Evolutionary conservation across 2,329 filamentous ascomycete genomes (phyloP), one percentile per base, ranked within the genome.

Genomic region (Hypoxylon sp.): DNA sequence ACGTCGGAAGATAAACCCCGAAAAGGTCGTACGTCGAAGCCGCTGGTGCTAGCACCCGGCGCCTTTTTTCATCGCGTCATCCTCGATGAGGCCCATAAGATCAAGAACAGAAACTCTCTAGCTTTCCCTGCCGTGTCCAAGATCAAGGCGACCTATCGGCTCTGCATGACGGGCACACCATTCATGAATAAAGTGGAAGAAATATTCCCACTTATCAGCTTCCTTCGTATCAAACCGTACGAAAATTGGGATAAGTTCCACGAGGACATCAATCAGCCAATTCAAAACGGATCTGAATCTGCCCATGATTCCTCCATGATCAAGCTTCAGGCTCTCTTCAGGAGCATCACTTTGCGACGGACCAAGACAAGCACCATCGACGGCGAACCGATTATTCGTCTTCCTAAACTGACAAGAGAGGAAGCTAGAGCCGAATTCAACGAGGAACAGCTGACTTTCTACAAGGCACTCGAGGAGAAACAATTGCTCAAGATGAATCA

Each of bases 131-230:
- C 83, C 8, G 82, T 82, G 21, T 81, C 75, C 61, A 68, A 72
- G 12, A 72, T 94, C 9, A 73, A 79, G 51, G 75, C 87, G n/a
- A 78, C 73, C 19, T 83, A 88, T 65, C 79, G 90, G 32, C 84
- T 90, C 71, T 91, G 88, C 66, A 82, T 94, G 72, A 92, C 87
- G 4, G 90, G 90, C 13, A 94, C 90, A 0, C 90, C 90, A 0
- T 90, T 94, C 86, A 95, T 95, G 89, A 97, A 96, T 63, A 85
- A 81, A 9, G 83, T 93, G 2, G 77, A 83, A 21, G 92, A 97
- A 64, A 77, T 96, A 2, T 94, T 83, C 65, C 89, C 90, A 1
- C 75, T 96, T 9, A 77, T 96, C 35, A 81, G 83, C 2, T 97
- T 96, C 62, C 78, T 96, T 15, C 78, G 80, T 2, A 92, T 96